Conservation (phyloP, 2,329 filamentous ascomycete species). For the Neopestalotiopsis sp. region DNA sequence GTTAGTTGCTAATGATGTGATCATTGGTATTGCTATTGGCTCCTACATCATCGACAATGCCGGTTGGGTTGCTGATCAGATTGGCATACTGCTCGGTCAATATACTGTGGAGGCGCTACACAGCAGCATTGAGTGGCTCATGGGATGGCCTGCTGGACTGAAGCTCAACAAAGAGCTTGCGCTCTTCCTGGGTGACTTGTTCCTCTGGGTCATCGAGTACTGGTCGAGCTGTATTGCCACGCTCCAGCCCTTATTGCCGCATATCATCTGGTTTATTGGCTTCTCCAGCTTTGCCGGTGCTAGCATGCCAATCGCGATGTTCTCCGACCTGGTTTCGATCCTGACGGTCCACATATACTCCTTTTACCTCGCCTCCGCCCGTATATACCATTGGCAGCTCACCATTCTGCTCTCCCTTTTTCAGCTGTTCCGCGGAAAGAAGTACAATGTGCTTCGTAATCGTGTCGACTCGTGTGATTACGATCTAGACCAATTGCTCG, state of each 20-base stretch:
- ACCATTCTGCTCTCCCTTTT: slow-evolving; percentile 97
- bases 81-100: slow-evolving; percentile 74
- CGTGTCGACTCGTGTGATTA: slow-evolving; percentile 99
- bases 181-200: slow-evolving; percentile 91
- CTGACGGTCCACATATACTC: slow-evolving; percentile 96
- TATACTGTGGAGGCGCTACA: slow-evolving; percentile 91
- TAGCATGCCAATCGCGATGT: slow-evolving; percentile 94
- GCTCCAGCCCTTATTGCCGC: slow-evolving; percentile 80
- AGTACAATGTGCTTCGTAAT: slow-evolving; percentile 94
- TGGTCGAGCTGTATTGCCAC: slow-evolving; percentile 88
- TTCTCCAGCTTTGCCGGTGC: slow-evolving; percentile 95
- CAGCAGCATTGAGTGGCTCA: slow-evolving; percentile 91
- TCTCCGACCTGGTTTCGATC: slow-evolving; percentile 90
- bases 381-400: slow-evolving; percentile 98
- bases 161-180: slow-evolving; percentile 96
- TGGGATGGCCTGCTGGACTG: slow-evolving; percentile 92
- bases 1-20: slow-evolving; percentile 98
- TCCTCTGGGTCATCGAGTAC: slow-evolving; percentile 98
- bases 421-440: slow-evolving; percentile 97
- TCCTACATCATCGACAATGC: slow-evolving; percentile 98
- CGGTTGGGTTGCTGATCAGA: slow-evolving; percentile 78
- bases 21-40: slow-evolving; percentile 94
- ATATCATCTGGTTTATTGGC: slow-evolving; percentile 89
- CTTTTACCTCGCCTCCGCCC: slow-evolving; percentile 94
- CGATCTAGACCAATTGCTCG: slow-evolving; percentile 92